Base-by-base conservation (phyloP, 768 basidiomycete species). In the Dentipellis sp. region DNA sequence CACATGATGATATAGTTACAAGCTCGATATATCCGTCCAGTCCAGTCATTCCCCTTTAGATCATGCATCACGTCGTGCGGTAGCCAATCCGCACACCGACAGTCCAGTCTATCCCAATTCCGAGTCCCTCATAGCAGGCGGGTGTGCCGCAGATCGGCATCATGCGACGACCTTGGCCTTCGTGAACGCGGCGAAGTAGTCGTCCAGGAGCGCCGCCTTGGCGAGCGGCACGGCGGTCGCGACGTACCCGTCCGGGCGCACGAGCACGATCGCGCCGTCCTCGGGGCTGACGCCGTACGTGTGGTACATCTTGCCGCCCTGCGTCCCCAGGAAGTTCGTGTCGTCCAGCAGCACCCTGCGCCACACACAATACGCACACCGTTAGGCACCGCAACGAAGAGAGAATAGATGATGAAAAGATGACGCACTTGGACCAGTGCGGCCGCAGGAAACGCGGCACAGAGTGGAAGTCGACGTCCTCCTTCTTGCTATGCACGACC, bases 191-290 rank as follows among this genome's bases (percentile, higher is more conserved):
- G 65, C 62, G 39, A 87, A 80, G 62, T 86, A 86, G 1, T 21
- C 19, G 35, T 74, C 68, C 47, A 87, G 48, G 1, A 63, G 63
- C 11, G 68, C 63, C 21, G 63, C 52, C 9, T 73, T 59, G n/a
- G 74, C 72, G 42, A 86, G 67, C 0, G 84, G 77, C 1, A 74
- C 74, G 35, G 87, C 70, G 61, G 71, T 73, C 3, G 80, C 82
- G 34, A 88, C 75, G 56, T 85, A 86, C 14, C 85, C 86, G 61
- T 84, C 84, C 8, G 83, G 83, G 22, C 84, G 74, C 5, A 85
- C 75, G 50, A 82, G 70, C 8, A 82, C 75, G 10, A 82, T 62
- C 10, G 75, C 79, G 16, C 82, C 82, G 1, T 58, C 56, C 50
- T 60, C 59, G 5, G 68, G 56, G 35, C 71, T 66, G 47, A 84